Base-by-base conservation (phyloP, 1,139 yeast genomes). In the Pichia terricola region DNA sequence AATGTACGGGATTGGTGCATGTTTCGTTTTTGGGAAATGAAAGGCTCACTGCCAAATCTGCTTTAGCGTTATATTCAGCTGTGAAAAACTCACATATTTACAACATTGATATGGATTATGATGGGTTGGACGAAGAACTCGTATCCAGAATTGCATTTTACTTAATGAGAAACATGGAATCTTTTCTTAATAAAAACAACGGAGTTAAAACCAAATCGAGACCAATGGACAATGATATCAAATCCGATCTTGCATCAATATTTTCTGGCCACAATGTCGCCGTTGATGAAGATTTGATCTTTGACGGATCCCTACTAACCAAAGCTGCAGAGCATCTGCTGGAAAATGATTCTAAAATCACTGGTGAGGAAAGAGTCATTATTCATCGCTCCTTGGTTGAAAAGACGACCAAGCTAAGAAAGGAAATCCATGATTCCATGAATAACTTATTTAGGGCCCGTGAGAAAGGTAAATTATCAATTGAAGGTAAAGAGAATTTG, bases 131-230 rank as follows among this genome's bases (percentile, higher is more conserved):
- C 31, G 88, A 81, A 50, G 79, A 78, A 50, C 68, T 88, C 40
- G 76, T 83, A 30, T 84, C 88, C 37, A 75, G 89, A 59, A 77
- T 88, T 50, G 94, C 94, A 0, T 75, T 84, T 48, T 82, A 83
- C 57, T 69, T 89, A 56, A 80, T 88, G 81, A 75, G 83, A 56
- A 88, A 88, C 59, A 81, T 88, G 83, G 89, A 86, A 56, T 67
- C 63, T 40, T 68, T 71, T 25, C 65, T 79, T 58, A 72, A 72
- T 33, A 27, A 26, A 11, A 35, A 30, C n/a, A 42, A 25, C 34
- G 33, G 9, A 26, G 39, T 11, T 34, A 26, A 27, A 36, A 11
- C 10, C 11, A 36, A 28, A 31, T 31, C 26, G 3, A 25, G 31
- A 4, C 8, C 30, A 26, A 26, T 6, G 16, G n/a, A 10, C 22